Conservation (phyloP, 2,329 filamentous ascomycete genomes). For the Diplodia corticola region DNA sequence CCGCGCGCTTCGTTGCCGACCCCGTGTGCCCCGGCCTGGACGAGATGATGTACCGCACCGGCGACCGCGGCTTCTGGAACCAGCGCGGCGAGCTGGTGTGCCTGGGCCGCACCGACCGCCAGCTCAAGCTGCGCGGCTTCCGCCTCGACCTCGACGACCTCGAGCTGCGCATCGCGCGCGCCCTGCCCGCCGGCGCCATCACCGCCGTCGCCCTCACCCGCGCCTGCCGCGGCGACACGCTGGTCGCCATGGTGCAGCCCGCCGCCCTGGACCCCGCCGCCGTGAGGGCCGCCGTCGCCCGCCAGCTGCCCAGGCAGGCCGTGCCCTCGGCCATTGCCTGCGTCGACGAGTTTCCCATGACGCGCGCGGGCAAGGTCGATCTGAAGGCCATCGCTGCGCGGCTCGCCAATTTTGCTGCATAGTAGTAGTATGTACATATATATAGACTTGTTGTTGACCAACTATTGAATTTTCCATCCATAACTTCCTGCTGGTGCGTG, state of each 20-base stretch:
- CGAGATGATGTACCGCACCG: too few relatives aligned
- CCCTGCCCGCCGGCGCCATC: slow-evolving; percentile 11
- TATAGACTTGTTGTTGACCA: too few relatives aligned
- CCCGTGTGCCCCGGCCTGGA: too few relatives aligned
- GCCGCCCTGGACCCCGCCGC: slow-evolving; percentile 22
- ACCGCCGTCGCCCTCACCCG: slow-evolving; percentile 31
- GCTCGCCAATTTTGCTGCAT: too few relatives aligned
- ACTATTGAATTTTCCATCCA: too few relatives aligned
- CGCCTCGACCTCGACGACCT: slow-evolving; percentile 46
- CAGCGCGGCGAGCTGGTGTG: slow-evolving; percentile 41
- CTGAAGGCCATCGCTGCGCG: slow-evolving; percentile 32
- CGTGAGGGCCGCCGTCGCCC: slow-evolving; percentile 8
- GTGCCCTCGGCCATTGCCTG: slow-evolving; percentile 31
- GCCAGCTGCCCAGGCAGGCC: slow-evolving; percentile 25
- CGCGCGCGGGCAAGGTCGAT: slow-evolving; percentile 36
- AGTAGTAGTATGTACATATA: too few relatives aligned
- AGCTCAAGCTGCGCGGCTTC: slow-evolving; percentile 43
- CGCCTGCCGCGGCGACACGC: slow-evolving; percentile 27
- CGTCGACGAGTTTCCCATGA: slow-evolving; percentile 35
- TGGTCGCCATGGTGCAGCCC: slow-evolving; percentile 35
- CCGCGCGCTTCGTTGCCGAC: too few relatives aligned
- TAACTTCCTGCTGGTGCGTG: too few relatives aligned
- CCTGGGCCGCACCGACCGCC: slow-evolving; percentile 46
- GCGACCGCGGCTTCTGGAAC: slow-evolving; percentile 44
- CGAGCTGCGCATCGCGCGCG: slow-evolving; percentile 33